Percentiles rank a stretch among this genome's conserved stretches.
Evolutionary conservation across 2,329 filamentous ascomycete species (phyloP).

Genomic region (Blumeria graminis): DNA sequence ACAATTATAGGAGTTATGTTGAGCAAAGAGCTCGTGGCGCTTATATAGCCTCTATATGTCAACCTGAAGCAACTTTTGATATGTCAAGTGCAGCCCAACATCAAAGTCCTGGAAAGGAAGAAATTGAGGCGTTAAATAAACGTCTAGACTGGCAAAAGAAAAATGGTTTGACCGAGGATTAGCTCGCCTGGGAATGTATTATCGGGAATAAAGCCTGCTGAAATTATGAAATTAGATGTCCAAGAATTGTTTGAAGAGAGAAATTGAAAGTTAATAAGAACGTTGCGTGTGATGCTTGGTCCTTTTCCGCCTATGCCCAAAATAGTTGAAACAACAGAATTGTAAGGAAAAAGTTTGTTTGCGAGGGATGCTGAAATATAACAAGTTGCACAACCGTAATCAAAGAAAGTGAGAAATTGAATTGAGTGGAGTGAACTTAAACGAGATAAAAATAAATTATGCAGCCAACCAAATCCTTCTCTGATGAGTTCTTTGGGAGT

Average conservation of each 20-base stretch:
- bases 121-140: no score
- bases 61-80: no score
- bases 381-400: neutral
- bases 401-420: neutral
- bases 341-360: neutral
- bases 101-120: no score
- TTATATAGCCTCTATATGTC: no score
- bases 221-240: neutral
- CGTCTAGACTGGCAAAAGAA: no score
- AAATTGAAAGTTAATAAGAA: neutral
- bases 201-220: neutral
- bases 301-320: neutral
- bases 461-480: neutral
- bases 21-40: no score
- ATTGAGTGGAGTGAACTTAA: neutral
- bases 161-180: neutral
- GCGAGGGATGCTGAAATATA: neutral
- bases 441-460: neutral
- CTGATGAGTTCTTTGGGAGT: neutral
- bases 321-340: neutral
- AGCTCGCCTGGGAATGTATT: neutral
- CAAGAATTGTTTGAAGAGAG: neutral
- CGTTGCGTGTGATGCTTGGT: neutral
- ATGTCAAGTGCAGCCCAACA: no score
- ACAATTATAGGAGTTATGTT: no score